Conservation (phyloP, 192 early-diverging fungal species). For the Coemansia sp. region DNA sequence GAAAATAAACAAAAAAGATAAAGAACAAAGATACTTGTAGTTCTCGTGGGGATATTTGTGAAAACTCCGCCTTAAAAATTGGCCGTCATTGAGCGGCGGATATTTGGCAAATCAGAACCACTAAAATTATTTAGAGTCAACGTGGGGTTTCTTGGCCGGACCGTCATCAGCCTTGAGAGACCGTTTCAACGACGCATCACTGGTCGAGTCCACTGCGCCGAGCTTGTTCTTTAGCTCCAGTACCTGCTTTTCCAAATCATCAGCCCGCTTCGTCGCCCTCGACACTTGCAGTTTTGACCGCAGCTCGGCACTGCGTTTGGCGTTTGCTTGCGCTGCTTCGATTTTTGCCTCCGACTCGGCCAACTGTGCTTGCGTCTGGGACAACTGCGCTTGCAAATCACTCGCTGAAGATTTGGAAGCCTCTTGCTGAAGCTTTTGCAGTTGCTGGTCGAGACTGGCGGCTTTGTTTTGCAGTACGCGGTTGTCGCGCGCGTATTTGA, state of each 20-base stretch:
- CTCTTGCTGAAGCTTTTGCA: constrained; percentile 13
- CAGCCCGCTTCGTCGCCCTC: constrained; percentile 48
- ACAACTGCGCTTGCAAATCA: constrained; percentile 35
- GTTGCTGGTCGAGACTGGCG: constrained; percentile 28
- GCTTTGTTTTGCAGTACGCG: constrained; percentile 33
- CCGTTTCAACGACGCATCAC: constrained; percentile 28
- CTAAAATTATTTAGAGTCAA: constrained; percentile 10
- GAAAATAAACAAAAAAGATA: constrained; percentile 2
- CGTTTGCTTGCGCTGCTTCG: constrained; percentile 32
- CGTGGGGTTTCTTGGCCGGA: constrained; percentile 45
- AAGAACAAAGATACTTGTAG: neutral
- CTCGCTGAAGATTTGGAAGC: too few relatives aligned
- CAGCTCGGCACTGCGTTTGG: constrained; percentile 49
- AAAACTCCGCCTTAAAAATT: constrained; percentile 6
- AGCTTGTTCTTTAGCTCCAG: constrained; percentile 29
- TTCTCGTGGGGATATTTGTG: neutral
- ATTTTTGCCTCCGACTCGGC: constrained; percentile 46
- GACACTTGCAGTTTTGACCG: constrained; percentile 52
- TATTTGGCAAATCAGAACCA: neutral
- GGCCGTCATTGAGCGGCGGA: neutral
- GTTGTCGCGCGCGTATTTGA: constrained; percentile 44
- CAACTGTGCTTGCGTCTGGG: constrained; percentile 37
- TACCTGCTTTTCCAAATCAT: constrained; percentile 43
- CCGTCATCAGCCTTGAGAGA: constrained; percentile 25
- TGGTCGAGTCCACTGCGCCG: neutral